A percentile compares a stretch with the other conserved stretches of the same genome.
Evolutionary conservation across 257 asterid species (phyloP).

Genomic region (Lycium barbarum): DNA sequence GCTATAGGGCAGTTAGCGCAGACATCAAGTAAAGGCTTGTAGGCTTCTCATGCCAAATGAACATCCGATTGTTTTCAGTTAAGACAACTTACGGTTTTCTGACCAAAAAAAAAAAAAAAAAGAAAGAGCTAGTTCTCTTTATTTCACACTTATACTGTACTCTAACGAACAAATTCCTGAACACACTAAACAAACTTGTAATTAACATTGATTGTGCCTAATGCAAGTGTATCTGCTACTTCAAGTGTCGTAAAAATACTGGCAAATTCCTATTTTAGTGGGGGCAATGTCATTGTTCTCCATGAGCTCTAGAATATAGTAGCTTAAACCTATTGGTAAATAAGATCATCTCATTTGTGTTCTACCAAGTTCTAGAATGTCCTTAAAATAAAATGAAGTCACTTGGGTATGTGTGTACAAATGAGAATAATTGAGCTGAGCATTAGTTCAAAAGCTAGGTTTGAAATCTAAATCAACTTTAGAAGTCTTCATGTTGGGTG

Average conservation of each 20-base stretch:
- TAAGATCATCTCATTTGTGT: neutral
- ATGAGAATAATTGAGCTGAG: neutral
- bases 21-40: too few species aligned
- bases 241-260: neutral
- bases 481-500: neutral
- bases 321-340: neutral
- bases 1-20: too few species aligned
- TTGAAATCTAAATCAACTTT: constrained; percentile 20
- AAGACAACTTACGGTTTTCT: neutral
- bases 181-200: neutral
- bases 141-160: neutral
- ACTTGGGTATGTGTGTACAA: constrained; percentile 9
- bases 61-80: neutral
- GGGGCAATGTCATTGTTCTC: neutral
- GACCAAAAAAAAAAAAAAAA: too few species aligned
- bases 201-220: neutral
- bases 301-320: neutral
- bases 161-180: neutral
- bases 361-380: neutral
- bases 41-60: too few species aligned
- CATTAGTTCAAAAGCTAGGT: neutral
- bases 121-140: neutral
- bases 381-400: neutral
- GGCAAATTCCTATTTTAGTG: neutral
- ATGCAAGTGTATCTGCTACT: neutral